A percentile compares a stretch with the other conserved stretches of the same genome.
phyloP scores from a whole-genome alignment of 345 rosid genomes.

The Eucalyptus regnans region DNA sequence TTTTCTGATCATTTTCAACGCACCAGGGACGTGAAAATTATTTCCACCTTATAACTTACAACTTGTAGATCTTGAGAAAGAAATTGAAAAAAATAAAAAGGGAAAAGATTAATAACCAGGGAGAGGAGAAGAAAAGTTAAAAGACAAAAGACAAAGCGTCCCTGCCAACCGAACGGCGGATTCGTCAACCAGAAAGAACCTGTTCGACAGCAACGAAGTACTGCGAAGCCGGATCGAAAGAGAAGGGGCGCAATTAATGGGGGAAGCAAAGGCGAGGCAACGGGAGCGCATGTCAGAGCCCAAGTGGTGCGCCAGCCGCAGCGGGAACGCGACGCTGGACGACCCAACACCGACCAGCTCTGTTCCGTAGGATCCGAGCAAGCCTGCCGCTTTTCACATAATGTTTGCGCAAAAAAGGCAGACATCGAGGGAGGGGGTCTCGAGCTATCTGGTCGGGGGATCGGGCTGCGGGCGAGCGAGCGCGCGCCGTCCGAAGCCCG shows the following conservation, averaged over 20 bases:
- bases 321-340: neutral
- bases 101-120: neutral
- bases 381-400: neutral
- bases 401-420: neutral
- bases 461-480: neutral
- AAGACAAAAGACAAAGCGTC: neutral
- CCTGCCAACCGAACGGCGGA: neutral
- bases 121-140: neutral
- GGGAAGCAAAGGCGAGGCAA: neutral
- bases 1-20: too few species aligned
- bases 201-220: neutral
- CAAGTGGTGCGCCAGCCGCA: neutral
- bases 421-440: neutral
- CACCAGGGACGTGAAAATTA: neutral
- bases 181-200: neutral
- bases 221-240: neutral
- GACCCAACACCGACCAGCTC: neutral
- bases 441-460: neutral
- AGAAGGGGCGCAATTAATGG: neutral
- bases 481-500: neutral
- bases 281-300: neutral
- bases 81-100: neutral
- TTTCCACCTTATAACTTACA: neutral
- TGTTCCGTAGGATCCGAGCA: neutral
- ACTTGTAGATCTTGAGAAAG: neutral